phyloP scores from a whole-genome alignment of 345 rosid genomes.

The Populus nigra region DNA sequence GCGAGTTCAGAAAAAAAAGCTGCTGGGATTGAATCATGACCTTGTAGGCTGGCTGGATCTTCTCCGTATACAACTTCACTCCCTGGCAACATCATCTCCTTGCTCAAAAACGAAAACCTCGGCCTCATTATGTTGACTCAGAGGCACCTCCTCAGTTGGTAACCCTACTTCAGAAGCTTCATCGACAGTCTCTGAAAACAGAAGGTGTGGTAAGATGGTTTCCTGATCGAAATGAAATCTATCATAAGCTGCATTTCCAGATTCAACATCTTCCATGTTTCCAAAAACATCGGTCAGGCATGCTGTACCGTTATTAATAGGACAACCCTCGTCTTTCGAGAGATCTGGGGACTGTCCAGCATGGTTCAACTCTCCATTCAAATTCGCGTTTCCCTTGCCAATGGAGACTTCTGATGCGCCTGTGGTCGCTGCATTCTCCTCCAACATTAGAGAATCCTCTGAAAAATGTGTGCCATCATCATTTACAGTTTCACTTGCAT shows the following conservation, averaged over 20 bases:
- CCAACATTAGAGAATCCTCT: slow-evolving; percentile 15
- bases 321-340: background rate
- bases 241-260: slow-evolving; percentile 13
- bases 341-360: slow-evolving; percentile 1
- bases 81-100: background rate
- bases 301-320: background rate
- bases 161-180: slow-evolving; percentile 12
- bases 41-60: background rate
- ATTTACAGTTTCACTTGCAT: slow-evolving; percentile 16
- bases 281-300: background rate
- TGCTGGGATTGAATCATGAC: too few species aligned
- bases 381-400: background rate
- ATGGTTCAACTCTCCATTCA: slow-evolving; percentile 8
- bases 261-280: slow-evolving; percentile 20
- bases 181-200: background rate
- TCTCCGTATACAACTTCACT: background rate
- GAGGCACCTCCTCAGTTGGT: background rate
- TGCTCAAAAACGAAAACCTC: background rate
- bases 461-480: slow-evolving; percentile 16
- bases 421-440: slow-evolving; percentile 5
- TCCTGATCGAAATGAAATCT: background rate
- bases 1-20: too few species aligned
- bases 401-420: slow-evolving; percentile 15
- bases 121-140: background rate
- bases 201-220: background rate